Evolutionary conservation across 352 stramenopile genomes (phyloP), one percentile per base, ranked within the genome.

Genomic region (Paralagenidium karlingii): DNA sequence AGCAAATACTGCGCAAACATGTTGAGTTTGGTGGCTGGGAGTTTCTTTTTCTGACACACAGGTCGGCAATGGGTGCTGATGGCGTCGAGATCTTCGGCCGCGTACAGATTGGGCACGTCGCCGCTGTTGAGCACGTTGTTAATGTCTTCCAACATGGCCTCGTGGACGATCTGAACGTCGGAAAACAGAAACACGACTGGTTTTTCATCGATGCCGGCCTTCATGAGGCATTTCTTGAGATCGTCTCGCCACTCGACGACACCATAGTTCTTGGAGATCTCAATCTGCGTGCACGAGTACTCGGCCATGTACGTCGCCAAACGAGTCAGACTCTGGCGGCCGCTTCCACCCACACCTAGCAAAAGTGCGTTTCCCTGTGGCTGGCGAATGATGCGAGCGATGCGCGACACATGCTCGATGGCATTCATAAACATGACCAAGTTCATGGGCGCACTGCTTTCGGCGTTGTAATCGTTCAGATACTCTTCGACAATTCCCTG

Each of bases 121-220:
- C 91, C 91, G 18, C 82, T 95, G 61, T 97, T 97, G 1, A 97
- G 63, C 3, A 97, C 78, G 48, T 84, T 94, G 59, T 97, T 97
- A 41, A 97, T 88, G 51, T 97, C 91, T 57, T 97, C 91, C 2
- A 97, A 50, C 87, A 97, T 97, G 8, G 81, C 78, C 45, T 97
- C 91, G 34, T 96, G 65, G 5, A 97, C 82, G 38, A 97, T 96
- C 53, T 96, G 85, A 2, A 94, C 92, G 47, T 97, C 91, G 0
- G 82, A 96, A 41, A 97, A 97, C 6, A 97, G 63, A 40, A 97
- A 96, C 0, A 96, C 83, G 5, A 90, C 77, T 1, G 76, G 79
- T 24, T 95, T 95, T 45, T 97, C 81, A 24, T 97, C 76, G 21
- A 97, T 77, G 1, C 90, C 90, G 6, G 88, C 89, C 28, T 87